A percentile compares a stretch with the other conserved stretches of the same genome.
Conservation (phyloP, 441 rosid genomes). For the Adansonia gregorii region DNA sequence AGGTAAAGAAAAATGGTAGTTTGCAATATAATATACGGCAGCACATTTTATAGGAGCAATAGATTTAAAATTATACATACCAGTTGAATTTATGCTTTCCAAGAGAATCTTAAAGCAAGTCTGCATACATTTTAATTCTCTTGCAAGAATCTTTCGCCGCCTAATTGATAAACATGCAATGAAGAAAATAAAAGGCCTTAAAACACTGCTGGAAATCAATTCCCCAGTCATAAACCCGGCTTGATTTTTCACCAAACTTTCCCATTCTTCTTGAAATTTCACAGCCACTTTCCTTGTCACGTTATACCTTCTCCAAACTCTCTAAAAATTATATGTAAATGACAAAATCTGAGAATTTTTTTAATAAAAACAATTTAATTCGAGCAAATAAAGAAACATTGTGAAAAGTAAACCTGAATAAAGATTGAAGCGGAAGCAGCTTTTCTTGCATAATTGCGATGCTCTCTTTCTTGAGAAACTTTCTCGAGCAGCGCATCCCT, state of each 20-base stretch:
- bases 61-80: conserved; percentile 39
- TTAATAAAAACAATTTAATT: conserved; percentile 28
- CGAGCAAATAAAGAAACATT: not conserved
- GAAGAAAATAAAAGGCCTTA: conserved; percentile 88
- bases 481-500: conserved; percentile 90
- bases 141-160: conserved; percentile 44
- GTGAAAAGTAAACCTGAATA: conserved; percentile 6
- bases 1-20: not conserved
- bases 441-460: conserved; percentile 71
- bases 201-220: conserved; percentile 68
- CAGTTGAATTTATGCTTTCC: conserved; percentile 64
- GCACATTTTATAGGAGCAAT: not conserved
- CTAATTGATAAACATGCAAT: conserved; percentile 55
- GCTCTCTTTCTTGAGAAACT: conserved; percentile 84
- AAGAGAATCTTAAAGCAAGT: conserved; percentile 29
- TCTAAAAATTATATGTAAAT: conserved; percentile 43
- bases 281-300: conserved; percentile 62
- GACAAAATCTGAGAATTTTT: conserved; percentile 37
- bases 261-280: conserved; percentile 81
- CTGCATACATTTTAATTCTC: conserved; percentile 62
- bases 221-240: conserved; percentile 40
- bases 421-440: conserved; percentile 58
- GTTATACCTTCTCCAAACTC: conserved; percentile 85
- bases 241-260: conserved; percentile 43
- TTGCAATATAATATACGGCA: not conserved